Evolutionary conservation across 202 grass and related monocot genomes (phyloP), one percentile per base, ranked within the genome.

Genomic region (Alloteropsis angusta): DNA sequence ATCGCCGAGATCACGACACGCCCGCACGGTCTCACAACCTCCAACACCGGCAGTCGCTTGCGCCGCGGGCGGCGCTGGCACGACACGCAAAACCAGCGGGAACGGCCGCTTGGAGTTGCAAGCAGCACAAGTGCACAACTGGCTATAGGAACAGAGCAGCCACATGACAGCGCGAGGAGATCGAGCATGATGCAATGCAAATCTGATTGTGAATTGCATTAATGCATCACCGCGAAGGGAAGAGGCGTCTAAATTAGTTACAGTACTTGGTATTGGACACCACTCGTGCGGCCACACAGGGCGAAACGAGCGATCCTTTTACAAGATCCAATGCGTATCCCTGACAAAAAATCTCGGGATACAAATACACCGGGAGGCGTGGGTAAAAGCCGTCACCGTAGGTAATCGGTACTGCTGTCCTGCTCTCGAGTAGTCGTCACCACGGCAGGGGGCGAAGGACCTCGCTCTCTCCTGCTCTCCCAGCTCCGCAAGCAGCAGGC

Each of bases 271-370:
- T 80, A 73, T 85, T 57, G 60, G 76, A 22, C 83, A 60, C 28
- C 59, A 65, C 38, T 48, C 68, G 71, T 60, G 76, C 68, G 11
- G 50, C 60, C 47, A 30, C 49, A 14, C 49, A 47, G 39, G 68
- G 68, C 60, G 48, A 58, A 15, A 59, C 60, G 50, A 80, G 21
- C 60, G 39, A 49, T 30, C 25, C 1, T 41, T n/a, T 54, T 52
- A 79, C 49, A 79, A 79, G 3, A 43, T 55, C 28, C 49, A 63
- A 63, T 39, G 46, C 16, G 76, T 60, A 74, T 80, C 83, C 60
- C 83, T 50, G 76, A 73, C 14, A 14, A 85, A 82, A 85, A 67
- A 71, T 74, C 0, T 73, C 19, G 60, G 83, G 83, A 80, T 55
- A 74, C 76, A 73, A 73, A 50, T 23, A 79, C 76, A 73, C 8